Evolutionary conservation across 2,329 filamentous ascomycete genomes (phyloP).

Genomic region (Ophiostoma triangulosporum): DNA sequence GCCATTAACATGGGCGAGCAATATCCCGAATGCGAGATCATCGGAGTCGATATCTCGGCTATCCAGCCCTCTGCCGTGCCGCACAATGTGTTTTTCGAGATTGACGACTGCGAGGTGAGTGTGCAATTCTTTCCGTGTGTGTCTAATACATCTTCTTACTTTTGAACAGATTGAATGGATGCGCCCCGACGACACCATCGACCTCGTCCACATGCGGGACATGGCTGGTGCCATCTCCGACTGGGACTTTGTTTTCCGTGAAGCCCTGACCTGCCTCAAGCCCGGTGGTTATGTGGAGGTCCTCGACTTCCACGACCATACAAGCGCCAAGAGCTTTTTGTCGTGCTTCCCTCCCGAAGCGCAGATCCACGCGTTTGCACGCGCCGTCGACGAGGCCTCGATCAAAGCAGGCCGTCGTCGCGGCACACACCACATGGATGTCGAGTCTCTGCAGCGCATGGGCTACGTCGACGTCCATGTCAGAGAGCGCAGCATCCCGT

Average conservation of each 20-base stretch:
- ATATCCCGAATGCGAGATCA: conserved; percentile 40
- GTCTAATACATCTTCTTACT: neutral
- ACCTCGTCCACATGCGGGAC: conserved; percentile 42
- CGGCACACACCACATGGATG: conserved; percentile 13
- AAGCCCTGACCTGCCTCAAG: conserved; percentile 37
- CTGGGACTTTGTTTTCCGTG: conserved; percentile 41
- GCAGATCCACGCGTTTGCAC: conserved; percentile 25
- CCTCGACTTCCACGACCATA: conserved; percentile 25
- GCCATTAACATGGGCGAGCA: conserved; percentile 39
- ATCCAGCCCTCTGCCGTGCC: conserved; percentile 44
- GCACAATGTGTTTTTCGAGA: conserved; percentile 45
- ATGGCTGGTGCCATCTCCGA: conserved; percentile 43
- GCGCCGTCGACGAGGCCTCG: conserved; percentile 26
- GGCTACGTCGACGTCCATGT: conserved; percentile 33
- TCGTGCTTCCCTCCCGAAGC: conserved; percentile 24
- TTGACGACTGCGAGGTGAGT: conserved; percentile 39
- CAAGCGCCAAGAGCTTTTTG: conserved; percentile 20
- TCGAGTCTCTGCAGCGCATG: conserved; percentile 23
- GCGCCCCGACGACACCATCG: conserved; percentile 35
- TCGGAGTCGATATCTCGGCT: conserved; percentile 45
- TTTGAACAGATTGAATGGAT: conserved; percentile 39
- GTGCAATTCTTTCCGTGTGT: neutral
- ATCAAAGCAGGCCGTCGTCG: conserved; percentile 21
- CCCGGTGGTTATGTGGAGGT: conserved; percentile 40
- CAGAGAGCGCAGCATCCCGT: conserved; percentile 30